Base-by-base conservation (phyloP, 1,284 basidiomycete species). In the Ganoderma lucidum region DNA sequence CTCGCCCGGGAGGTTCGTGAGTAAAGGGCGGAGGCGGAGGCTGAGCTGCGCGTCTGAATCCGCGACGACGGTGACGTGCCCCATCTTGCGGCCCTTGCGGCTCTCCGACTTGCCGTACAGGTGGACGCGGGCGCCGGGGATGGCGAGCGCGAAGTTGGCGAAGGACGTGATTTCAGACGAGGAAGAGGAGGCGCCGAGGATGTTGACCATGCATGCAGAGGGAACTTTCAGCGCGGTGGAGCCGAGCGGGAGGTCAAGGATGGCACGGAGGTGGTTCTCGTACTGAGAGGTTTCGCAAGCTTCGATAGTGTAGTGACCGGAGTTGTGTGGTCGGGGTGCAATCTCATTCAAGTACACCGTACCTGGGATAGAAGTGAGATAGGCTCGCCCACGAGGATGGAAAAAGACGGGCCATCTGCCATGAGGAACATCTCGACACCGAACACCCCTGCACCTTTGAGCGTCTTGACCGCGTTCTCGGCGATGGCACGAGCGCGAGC, bases 221-320 rank as follows among this genome's bases (percentile, higher is more conserved):
- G 94, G 92, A 5, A 98, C 96, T 76, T 96, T 95, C 71, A 99
- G 89, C 0, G 88, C 84, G 1, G 97, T 97, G 17, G 93, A 94
- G 30, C 97, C 97, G 19, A 99, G 88, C 2, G 97, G 96, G 12
- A 98, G 87, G 51, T 88, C 89, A 28, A 99, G 90, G 79, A 99
- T 97, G n/a, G 97, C 95, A 42, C 97, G 95, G 51, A 99, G 90
- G 81, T 99, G 98, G 78, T 99, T 98, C 80, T 97, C 96, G 83
- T 96, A 99, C 83, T 99, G 98, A 15, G 96, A 98, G 2, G 96
- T 95, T 75, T 96, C 87, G 80, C 96, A 98, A 0, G 97, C 97
- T 82, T 99, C 97, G 78, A 99, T 99, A n/a, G 97, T 99, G 82
- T 99, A 98, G 81, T 99, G 98, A 0, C 97, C 97, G 10, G 96